A percentile compares a stretch with the other conserved stretches of the same genome.
phyloP scores from a whole-genome alignment of 2,329 filamentous ascomycete genomes.

The Pseudodiploospora longispora region DNA sequence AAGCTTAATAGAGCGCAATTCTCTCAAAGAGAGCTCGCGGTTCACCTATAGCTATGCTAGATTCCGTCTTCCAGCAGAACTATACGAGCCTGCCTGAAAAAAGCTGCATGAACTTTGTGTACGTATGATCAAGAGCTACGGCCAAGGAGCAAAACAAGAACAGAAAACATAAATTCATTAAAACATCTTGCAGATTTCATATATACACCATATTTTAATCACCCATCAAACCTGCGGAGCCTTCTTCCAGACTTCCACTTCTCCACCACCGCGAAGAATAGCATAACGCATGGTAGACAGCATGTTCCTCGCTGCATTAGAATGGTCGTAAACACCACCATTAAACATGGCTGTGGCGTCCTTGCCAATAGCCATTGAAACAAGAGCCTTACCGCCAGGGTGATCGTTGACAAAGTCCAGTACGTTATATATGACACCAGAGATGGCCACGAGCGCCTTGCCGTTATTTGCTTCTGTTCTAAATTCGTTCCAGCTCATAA shows the following conservation, averaged over 20 bases:
- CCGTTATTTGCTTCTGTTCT: slow-evolving; percentile 58
- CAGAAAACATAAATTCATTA: too few relatives aligned
- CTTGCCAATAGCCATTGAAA: slow-evolving; percentile 65
- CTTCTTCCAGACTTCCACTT: slow-evolving; percentile 52
- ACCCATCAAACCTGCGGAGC: too few relatives aligned
- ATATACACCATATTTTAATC: too few relatives aligned
- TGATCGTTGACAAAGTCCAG: slow-evolving; percentile 70
- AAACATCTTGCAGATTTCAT: too few relatives aligned
- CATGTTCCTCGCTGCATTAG: slow-evolving; percentile 73
- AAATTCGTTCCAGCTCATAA: slow-evolving; percentile 72
- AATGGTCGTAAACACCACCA: slow-evolving; percentile 73
- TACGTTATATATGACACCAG: slow-evolving; percentile 71
- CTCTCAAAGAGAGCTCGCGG: too few relatives aligned
- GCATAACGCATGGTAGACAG: slow-evolving; percentile 73
- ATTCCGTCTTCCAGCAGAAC: too few relatives aligned
- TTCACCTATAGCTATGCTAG: too few relatives aligned
- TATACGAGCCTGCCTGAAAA: too few relatives aligned
- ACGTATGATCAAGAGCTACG: too few relatives aligned
- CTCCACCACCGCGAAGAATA: slow-evolving; percentile 68
- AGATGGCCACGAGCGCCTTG: slow-evolving; percentile 55
- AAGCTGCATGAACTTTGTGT: too few relatives aligned
- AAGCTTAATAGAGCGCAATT: too few relatives aligned
- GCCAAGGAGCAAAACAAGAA: too few relatives aligned
- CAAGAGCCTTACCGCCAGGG: slow-evolving; percentile 71
- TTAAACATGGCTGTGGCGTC: slow-evolving; percentile 79